Conservation (phyloP, 495 filamentous ascomycete genomes). For the Ramalina intermedia region DNA sequence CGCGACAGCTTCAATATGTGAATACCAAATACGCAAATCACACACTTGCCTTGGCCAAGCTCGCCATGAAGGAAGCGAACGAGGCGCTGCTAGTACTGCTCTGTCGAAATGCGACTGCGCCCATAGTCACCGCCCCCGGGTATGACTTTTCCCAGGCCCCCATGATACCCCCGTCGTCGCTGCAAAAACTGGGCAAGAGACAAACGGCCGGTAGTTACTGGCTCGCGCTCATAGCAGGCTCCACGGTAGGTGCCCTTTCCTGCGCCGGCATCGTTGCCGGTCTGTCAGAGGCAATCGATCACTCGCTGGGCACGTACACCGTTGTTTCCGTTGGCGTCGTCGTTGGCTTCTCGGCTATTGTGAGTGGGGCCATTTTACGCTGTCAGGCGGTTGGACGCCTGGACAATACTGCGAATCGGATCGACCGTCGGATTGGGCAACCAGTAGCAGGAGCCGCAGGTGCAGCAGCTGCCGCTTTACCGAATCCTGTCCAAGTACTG, state of each 20-base stretch:
- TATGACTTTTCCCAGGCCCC: not conserved
- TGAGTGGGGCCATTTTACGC: not conserved
- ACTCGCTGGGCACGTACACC: not conserved
- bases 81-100: not conserved
- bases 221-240: not conserved
- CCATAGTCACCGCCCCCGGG: not conserved
- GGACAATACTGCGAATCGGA: not conserved
- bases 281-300: not conserved
- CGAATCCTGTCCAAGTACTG: not conserved
- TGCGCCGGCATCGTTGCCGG: not conserved
- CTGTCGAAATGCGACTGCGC: not conserved
- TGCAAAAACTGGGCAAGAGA: too few species aligned
- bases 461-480: not conserved
- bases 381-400: slow-evolving; percentile 2
- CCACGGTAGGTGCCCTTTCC: too few species aligned
- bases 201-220: not conserved
- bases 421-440: not conserved
- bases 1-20: not conserved
- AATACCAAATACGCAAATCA: slow-evolving; percentile 5
- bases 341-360: not conserved
- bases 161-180: not conserved
- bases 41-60: not conserved
- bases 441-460: not conserved
- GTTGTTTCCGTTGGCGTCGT: not conserved
- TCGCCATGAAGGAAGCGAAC: slow-evolving; percentile 1